Base-by-base conservation (phyloP, 1,284 basidiomycete genomes). In the Volvariella volvacea region DNA sequence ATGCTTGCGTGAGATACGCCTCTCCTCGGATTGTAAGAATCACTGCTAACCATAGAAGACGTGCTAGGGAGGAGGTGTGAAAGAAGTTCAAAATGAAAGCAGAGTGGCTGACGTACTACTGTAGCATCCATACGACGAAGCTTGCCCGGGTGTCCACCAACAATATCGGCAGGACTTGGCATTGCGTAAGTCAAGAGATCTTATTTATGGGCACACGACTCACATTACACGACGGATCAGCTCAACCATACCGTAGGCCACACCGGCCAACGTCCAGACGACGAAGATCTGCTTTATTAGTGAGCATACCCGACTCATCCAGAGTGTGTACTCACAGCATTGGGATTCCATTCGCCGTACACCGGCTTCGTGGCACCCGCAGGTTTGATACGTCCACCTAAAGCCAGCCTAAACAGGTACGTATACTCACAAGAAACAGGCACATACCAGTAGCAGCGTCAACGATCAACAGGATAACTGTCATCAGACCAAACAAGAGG, bases 181-280 rank as follows among this genome's bases (percentile, higher is more conserved):
- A 12, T 8, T 4, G 12, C 25, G 19, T 20, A 9, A 43, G 33
- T 12, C 38, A 37, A 22, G 19, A 14, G 19, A 37, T 16, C 12
- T 7, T 20, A 28, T n/a, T 36, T 17, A 4, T n/a, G n/a, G 15
- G 10, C 3, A 22, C 19, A 31, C 17, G 14, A 41, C 55, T 31
- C 43, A 59, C 60, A 62, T 63, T 19, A 63, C 60, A 45, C 61
- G 58, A 31, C 61, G 59, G 39, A 63, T 63, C 8, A 63, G 51
- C 38, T 62, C 60, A n/a, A 62, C 61, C 57, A 61, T 62, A 41
- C 61, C 60, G 40, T 61, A 60, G 3, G 56, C 51, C 17, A 63
- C 52, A 39, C 60, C 61, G 16, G 52, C 44, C 2, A 61, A 36
- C 12, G 60, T 63, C 60, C 60, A 63, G 8, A 62, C 50, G 28